Evolutionary conservation across 495 filamentous ascomycete species (phyloP), one percentile per base, ranked within the genome.

Genomic region (Hyaloscypha variabilis): DNA sequence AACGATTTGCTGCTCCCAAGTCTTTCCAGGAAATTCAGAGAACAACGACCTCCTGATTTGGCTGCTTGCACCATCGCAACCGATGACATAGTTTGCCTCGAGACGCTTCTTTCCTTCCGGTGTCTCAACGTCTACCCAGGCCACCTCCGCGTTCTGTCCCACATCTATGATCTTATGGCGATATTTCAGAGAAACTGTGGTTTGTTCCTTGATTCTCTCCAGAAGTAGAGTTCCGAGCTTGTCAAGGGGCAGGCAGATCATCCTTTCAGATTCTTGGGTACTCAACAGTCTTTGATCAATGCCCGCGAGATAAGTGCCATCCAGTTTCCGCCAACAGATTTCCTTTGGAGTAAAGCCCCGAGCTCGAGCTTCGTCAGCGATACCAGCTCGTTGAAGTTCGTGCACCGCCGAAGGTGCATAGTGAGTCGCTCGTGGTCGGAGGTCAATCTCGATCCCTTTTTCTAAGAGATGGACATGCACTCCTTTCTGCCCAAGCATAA

Each of bases 41-140:
- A 88, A 88, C 6, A 88, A 64, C 1, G 80, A 78, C 60, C 77
- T 76, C 26, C 85, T 72, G 17, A 87, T 78, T 6, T 75, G 76
- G 67, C 83, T 86, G 30, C 77, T 81, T 1, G 83, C 85, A 6
- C 85, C 85, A 69, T 88, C 85, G 58, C 83, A 85, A 0, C 85
- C 85, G 6, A 85, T 68, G 5, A 88, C 64, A 63, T 84, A 88
- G 69, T 87, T 83, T 23, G 76, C 84, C n/a, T 82, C 58, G 55
- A 71, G 69, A 3, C 8, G 4, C 67, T 72, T 69, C 34, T 56
- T 63, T 0, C 82, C 81, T 11, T 73, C 75, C 0, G 76, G 73
- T 0, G 77, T 79, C 54, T 83, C 78, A 17, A 82, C 77, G 17
- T 84, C 78, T 2, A 80, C 80, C 79, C 82, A 83, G 3, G 81